Base-by-base conservation (phyloP, 306 rosid genomes). In the Vigna unguiculata region DNA sequence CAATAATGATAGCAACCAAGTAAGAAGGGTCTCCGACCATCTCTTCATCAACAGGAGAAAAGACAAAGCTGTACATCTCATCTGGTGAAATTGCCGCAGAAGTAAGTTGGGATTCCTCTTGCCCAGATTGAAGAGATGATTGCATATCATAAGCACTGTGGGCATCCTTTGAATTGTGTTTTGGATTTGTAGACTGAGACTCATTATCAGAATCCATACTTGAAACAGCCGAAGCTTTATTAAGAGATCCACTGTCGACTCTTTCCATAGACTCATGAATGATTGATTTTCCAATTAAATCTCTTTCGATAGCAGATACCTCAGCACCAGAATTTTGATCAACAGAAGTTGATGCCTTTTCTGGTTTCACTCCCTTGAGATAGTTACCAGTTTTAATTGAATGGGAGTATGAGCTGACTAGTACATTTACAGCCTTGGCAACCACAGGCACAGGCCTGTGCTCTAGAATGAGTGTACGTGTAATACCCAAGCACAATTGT, bases 31-130 rank as follows among this genome's bases (percentile, higher is more conserved):
- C 99, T 72, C 97, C 97, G 3, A 89, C 90, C 91, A 88, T 90
- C 90, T 95, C 97, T 84, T 95, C 99, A 84, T 95, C 97, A 12
- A 87, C 85, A 28, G 96, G 89, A 54, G 93, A 86, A 68, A 92
- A 95, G 77, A 95, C 90, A 85, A 84, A 92, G 86, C 87, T 83
- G 85, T 89, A 89, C 85, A 95, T 84, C 94, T 92, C 97, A 69
- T 95, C 97, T 17, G 99, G 93, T 65, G 99, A 95, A 86, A 92
- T 83, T 81, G 90, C 96, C 12, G 99, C 97, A 5, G 97, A 89
- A 32, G 88, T 82, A 68, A 87, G 89, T 84, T 88, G 96, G 83
- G 93, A 80, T 59, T 88, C 97, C 74, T 90, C 91, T 82, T 88
- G 93, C 77, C 84, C 88, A 28, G 81, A 84, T 32, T 82, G 88